Conservation (phyloP, 2,329 filamentous ascomycete species). For the Dryadomyces quercivorus region DNA sequence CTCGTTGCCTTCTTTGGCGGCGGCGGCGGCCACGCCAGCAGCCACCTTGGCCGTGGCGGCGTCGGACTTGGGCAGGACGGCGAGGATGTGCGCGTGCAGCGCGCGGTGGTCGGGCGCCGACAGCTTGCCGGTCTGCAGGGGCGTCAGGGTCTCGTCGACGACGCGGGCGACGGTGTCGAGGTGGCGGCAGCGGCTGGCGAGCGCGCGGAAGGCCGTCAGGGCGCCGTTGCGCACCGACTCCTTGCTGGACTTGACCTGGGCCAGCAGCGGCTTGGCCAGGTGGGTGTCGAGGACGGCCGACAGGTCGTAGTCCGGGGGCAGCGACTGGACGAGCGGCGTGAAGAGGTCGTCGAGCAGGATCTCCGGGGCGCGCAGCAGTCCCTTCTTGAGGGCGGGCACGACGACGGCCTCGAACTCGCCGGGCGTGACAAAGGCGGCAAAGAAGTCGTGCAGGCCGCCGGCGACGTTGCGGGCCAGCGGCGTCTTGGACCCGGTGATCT, state of each 20-base stretch:
- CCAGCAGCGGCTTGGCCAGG: slow-evolving; percentile 75
- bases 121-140: slow-evolving; percentile 74
- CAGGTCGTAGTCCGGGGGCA: slow-evolving; percentile 63
- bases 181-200: slow-evolving; percentile 52
- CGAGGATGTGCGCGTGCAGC: slow-evolving; percentile 70
- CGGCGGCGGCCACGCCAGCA: slow-evolving; percentile 52
- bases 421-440: slow-evolving; percentile 56
- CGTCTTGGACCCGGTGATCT: slow-evolving; percentile 69
- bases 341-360: slow-evolving; percentile 73
- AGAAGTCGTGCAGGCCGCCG: slow-evolving; percentile 69
- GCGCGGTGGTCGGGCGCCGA: slow-evolving; percentile 75
- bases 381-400: slow-evolving; percentile 76
- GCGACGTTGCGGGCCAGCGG: slow-evolving; percentile 61
- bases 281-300: slow-evolving; percentile 60
- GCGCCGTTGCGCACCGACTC: slow-evolving; percentile 63
- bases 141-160: slow-evolving; percentile 63
- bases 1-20: slow-evolving; percentile 83
- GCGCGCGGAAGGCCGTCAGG: slow-evolving; percentile 57
- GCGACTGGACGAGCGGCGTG: slow-evolving; percentile 55
- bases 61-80: slow-evolving; percentile 46
- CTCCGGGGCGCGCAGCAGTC: slow-evolving; percentile 78
- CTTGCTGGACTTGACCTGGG: slow-evolving; percentile 87
- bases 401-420: slow-evolving; percentile 68
- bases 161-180: slow-evolving; percentile 50
- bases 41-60: slow-evolving; percentile 55